Evolutionary conservation across 805 yeast genomes (phyloP).

Genomic region (Cyberlindnera mississippiensis): DNA sequence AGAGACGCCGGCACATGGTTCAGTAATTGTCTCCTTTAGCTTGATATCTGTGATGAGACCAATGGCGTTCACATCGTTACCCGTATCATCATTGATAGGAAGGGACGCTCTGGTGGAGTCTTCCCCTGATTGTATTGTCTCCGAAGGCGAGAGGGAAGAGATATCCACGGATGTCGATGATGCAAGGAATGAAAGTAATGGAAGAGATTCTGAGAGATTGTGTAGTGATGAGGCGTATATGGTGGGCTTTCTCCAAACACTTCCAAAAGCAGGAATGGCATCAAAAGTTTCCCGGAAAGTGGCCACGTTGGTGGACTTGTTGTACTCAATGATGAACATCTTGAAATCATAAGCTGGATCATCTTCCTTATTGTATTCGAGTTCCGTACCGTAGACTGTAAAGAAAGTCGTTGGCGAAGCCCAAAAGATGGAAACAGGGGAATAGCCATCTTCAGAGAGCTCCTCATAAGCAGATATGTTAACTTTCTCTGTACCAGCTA

Average conservation of each 20-base stretch:
- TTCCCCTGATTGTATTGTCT: conserved; percentile 47
- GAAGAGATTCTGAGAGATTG: conserved; percentile 37
- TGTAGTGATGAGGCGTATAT: conserved; percentile 40
- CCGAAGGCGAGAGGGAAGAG: conserved; percentile 37
- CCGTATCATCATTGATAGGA: conserved; percentile 64
- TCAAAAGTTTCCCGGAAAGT: conserved; percentile 36
- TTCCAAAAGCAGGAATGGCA: conserved; percentile 50
- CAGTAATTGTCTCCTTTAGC: conserved; percentile 38
- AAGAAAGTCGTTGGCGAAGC: conserved; percentile 17
- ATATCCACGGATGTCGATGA: conserved; percentile 66
- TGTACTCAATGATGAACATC: conserved; percentile 21
- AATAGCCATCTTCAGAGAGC: conserved; percentile 8
- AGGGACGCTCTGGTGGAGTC: conserved; percentile 71
- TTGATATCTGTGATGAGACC: conserved; percentile 65
- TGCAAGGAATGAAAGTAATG: conserved; percentile 43
- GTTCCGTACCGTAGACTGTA: conserved; percentile 28
- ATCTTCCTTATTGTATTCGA: conserved; percentile 29
- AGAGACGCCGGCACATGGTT: conserved; percentile 59
- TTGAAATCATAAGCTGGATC: conserved; percentile 25
- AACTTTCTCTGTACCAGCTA: conserved; percentile 10
- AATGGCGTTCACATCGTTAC: conserved; percentile 65
- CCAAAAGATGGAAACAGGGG: conserved; percentile 22
- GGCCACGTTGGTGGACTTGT: not conserved
- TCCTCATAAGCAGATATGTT: conserved; percentile 18
- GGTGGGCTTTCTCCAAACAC: conserved; percentile 41